Percentiles rank a stretch among this genome's conserved stretches.
Conservation (phyloP, 352 stramenopile genomes). For the Globisporangium echinulatum region DNA sequence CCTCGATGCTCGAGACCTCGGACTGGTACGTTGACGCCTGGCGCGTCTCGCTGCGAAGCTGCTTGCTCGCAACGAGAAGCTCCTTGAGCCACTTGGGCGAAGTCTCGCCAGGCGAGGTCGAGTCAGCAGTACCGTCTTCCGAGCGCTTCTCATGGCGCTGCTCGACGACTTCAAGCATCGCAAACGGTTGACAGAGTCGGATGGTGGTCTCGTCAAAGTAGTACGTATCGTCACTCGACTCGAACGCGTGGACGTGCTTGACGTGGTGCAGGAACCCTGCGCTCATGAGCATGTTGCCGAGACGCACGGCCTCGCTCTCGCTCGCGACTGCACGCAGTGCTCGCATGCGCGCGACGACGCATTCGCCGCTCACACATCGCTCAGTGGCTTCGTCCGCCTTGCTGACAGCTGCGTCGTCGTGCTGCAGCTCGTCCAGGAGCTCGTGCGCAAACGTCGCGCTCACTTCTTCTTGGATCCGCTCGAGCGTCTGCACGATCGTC, state of each 20-base stretch:
- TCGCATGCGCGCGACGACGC: conserved; percentile 15
- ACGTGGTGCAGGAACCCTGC: conserved; percentile 38
- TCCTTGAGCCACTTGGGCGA: too few species aligned
- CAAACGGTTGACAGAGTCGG: conserved; percentile 15
- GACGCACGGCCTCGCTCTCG: conserved; percentile 22
- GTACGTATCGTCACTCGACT: conserved; percentile 8
- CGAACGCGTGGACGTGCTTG: conserved; percentile 22
- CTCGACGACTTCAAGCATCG: too few species aligned
- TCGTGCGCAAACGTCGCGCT: conserved; percentile 4
- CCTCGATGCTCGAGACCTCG: too few species aligned
- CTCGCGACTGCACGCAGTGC: conserved; percentile 18
- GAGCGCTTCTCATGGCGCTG: too few species aligned
- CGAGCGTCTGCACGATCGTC: conserved; percentile 19
- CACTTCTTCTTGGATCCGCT: conserved; percentile 21
- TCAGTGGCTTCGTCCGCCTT: neutral
- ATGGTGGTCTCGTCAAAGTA: conserved; percentile 28
- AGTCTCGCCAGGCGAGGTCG: too few species aligned
- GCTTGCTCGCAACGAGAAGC: too few species aligned
- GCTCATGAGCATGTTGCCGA: conserved; percentile 49
- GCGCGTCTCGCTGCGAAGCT: too few species aligned
- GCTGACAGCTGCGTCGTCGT: neutral
- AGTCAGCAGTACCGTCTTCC: too few species aligned
- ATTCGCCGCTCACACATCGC: conserved; percentile 3
- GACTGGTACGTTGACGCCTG: too few species aligned
- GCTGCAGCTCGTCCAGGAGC: conserved; percentile 6